Base-by-base conservation (phyloP, 139 green algal species). In the Picochlorum sp. region DNA sequence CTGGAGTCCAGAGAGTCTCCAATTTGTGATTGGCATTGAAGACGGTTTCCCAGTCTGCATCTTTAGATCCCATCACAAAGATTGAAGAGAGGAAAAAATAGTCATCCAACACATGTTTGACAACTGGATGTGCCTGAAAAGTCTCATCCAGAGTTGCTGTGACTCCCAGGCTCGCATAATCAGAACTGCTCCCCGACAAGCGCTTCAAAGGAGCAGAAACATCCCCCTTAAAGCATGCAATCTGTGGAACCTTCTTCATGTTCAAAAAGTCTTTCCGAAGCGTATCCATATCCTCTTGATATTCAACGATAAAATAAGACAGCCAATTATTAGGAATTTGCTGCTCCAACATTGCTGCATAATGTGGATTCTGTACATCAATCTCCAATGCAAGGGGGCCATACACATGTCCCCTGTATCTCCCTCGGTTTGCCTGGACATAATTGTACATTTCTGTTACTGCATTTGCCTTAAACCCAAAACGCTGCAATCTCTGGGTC, bases 141-240 rank as follows among this genome's bases (percentile, higher is more conserved):
- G 86, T 66, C 59, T 89, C 36, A 55, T 93, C 81, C 20, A 95
- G 55, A 2, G 81, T 89, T 61, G 75, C 55, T 4, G 56, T 72
- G 7, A 95, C 70, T 61, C 81, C 81, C 25, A 67, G 74, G 64
- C 47, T 50, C 25, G 45, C 62, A 36, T 67, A 76, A 1, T 59
- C n/a, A 2, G 41, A 16, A 12, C 64, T 49, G 36, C 63, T 47
- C 2, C 76, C 73, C 1, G 33, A 45, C 30, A 40, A 53, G 55
- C 77, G 65, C 16, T 22, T 26, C 16, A 83, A 52, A 33, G 62
- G 35, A n/a, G 13, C 36, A 4, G 64, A 29, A 1, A 61, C 16
- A 33, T 72, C 50, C 26, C 50, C 69, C 0, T 29, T 29, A 35
- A 62, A 79, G 64, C 64, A 64, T 45, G 65, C 53, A 10, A 69